Evolutionary conservation across 768 basidiomycete species (phyloP).

Genomic region (Hemileccinum rubropunctum): DNA sequence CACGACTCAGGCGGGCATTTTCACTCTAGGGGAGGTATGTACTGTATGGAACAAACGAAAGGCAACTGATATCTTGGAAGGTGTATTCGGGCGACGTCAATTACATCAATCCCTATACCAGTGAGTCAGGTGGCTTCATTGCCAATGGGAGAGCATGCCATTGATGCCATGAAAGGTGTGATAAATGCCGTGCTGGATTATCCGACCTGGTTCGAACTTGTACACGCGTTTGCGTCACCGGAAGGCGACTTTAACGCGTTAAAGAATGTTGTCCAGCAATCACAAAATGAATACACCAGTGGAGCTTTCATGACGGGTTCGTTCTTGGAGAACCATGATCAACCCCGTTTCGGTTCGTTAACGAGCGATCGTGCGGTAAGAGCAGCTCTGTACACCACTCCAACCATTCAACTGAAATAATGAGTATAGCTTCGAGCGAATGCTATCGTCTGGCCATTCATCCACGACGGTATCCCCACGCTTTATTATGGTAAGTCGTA

Average conservation of each 20-base stretch:
- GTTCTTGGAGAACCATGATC: constrained; percentile 57
- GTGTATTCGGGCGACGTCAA: constrained; percentile 42
- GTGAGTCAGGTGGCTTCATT: constrained; percentile 25
- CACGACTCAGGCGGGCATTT: constrained; percentile 45
- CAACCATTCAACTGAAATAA: background rate
- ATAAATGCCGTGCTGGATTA: constrained; percentile 48
- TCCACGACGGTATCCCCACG: constrained; percentile 50
- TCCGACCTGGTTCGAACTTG: constrained; percentile 45
- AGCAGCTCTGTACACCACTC: background rate
- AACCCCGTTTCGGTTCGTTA: constrained; percentile 45
- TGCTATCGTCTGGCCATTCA: constrained; percentile 48
- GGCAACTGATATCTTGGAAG: constrained; percentile 13
- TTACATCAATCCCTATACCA: constrained; percentile 40
- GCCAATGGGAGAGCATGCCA: background rate
- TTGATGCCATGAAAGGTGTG: constrained; percentile 30
- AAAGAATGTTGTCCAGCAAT: constrained; percentile 22
- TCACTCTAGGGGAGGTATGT: constrained; percentile 50
- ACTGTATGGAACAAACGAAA: constrained; percentile 28
- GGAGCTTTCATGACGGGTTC: constrained; percentile 42
- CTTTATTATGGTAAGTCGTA: constrained; percentile 43
- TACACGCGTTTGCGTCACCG: constrained; percentile 37
- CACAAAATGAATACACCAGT: constrained; percentile 38
- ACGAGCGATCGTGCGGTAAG: constrained; percentile 42
- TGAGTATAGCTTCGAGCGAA: constrained; percentile 39
- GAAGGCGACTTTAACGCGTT: constrained; percentile 34